phyloP scores from a whole-genome alignment of 2,329 filamentous ascomycete genomes.

The Tympanopsis confertula region DNA sequence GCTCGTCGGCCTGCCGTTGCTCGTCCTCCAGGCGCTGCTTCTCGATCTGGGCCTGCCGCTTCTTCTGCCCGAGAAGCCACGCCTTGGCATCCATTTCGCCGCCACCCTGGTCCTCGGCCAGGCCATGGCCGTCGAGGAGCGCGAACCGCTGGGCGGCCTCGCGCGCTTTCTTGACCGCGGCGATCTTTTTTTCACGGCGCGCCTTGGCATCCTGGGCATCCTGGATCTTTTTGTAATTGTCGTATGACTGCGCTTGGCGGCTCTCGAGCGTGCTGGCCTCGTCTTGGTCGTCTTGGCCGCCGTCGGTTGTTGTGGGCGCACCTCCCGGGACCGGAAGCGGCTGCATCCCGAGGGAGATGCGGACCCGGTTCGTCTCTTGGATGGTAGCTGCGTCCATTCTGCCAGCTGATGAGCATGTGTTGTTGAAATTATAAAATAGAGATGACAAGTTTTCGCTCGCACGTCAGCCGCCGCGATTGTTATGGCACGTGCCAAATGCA shows the following conservation, averaged over 20 bases:
- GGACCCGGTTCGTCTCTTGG: constrained; percentile 87
- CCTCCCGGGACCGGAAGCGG: constrained; percentile 74
- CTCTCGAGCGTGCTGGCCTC: constrained; percentile 74
- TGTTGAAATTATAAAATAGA: not conserved
- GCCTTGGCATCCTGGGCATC: constrained; percentile 68
- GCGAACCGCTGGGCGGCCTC: constrained; percentile 69
- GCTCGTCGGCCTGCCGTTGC: constrained; percentile 68
- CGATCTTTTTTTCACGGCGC: constrained; percentile 68
- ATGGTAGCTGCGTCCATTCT: constrained; percentile 62
- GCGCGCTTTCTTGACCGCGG: constrained; percentile 74
- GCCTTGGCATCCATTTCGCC: constrained; percentile 65
- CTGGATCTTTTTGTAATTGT: constrained; percentile 56
- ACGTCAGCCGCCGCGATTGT: not conserved
- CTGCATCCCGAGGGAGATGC: constrained; percentile 77
- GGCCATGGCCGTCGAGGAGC: constrained; percentile 68
- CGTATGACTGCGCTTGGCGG: constrained; percentile 59
- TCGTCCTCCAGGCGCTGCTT: constrained; percentile 61
- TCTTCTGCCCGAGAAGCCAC: constrained; percentile 85
- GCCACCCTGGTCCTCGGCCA: constrained; percentile 64
- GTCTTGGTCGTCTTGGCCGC: constrained; percentile 53
- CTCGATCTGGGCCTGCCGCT: constrained; percentile 82
- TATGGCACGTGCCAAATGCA: too few relatives aligned
- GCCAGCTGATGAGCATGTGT: not conserved
- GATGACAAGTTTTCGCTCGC: not conserved
- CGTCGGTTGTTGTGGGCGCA: constrained; percentile 18